Evolutionary conservation across 345 rosid species (phyloP).

Genomic region (Acer campestre): DNA sequence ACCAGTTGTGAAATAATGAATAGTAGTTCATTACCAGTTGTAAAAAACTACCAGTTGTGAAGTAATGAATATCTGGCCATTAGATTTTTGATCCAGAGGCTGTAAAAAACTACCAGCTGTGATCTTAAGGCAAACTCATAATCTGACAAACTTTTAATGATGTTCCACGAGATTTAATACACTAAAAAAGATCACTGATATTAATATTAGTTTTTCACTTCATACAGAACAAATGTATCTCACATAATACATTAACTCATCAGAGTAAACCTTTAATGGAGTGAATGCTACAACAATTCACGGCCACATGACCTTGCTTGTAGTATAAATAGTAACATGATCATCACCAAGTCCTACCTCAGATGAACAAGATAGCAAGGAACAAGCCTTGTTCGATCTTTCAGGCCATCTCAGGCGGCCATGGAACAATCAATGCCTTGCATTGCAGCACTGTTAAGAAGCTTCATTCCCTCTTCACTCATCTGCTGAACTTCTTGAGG

Average conservation of each 20-base stretch:
- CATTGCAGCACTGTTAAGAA: constrained; percentile 66
- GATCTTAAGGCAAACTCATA: background rate
- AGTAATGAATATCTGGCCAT: too few species aligned
- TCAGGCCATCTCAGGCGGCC: constrained; percentile 27
- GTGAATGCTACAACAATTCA: constrained; percentile 15
- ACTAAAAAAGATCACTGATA: background rate
- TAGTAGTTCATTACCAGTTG: too few species aligned
- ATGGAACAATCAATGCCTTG: constrained; percentile 44
- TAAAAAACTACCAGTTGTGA: background rate
- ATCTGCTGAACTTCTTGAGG: constrained; percentile 97
- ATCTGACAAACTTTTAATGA: background rate
- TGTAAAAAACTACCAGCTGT: background rate
- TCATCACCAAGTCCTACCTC: background rate
- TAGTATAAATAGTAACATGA: background rate
- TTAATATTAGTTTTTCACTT: constrained; percentile 23
- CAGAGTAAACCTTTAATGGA: background rate
- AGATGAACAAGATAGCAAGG: background rate
- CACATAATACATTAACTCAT: background rate
- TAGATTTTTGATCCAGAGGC: too few species aligned
- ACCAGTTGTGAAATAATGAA: too few species aligned
- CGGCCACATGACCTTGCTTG: background rate
- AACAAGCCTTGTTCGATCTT: background rate
- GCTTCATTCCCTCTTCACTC: constrained; percentile 99
- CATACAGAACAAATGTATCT: constrained; percentile 15
- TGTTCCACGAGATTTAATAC: background rate